These are phyloP conservation scores for Leccinum ochraceum DNA, from an alignment of 768 basidiomycete species.

Conservation along the genomic window DNA sequence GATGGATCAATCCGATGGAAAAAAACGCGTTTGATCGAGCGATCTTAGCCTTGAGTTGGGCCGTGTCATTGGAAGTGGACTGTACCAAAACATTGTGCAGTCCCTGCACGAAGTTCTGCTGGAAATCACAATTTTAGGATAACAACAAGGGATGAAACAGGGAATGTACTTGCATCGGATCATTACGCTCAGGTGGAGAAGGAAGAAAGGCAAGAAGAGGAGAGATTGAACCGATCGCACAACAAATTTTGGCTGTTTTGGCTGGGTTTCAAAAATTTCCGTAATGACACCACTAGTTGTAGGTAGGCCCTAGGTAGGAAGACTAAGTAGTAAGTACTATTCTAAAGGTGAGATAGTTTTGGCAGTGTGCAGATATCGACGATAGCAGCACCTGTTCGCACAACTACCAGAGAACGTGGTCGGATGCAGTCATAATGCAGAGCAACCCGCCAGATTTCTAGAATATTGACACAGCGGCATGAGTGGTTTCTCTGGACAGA, in stretches of 20 bases:
- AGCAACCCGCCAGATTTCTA: neutral
- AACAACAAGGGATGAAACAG: neutral
- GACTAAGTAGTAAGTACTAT: too few species aligned
- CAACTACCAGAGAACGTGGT: neutral
- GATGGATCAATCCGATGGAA: slow-evolving; percentile 7
- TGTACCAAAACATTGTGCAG: slow-evolving; percentile 86
- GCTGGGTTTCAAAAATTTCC: slow-evolving; percentile 42
- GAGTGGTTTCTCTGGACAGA: slow-evolving; percentile 6
- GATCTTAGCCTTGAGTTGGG: slow-evolving; percentile 79
- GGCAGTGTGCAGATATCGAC: too few species aligned
- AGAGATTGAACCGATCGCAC: slow-evolving; percentile 28
- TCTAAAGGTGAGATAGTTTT: too few species aligned
- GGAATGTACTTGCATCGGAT: slow-evolving; percentile 26
- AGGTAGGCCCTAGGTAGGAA: too few species aligned
- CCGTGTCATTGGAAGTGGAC: slow-evolving; percentile 81
- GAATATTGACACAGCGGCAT: neutral
- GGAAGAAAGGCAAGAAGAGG: slow-evolving; percentile 31
- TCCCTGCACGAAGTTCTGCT: slow-evolving; percentile 76
- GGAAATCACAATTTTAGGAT: slow-evolving; percentile 10
- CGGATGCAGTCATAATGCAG: neutral
- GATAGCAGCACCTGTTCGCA: too few species aligned
- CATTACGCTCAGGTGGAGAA: slow-evolving; percentile 24
- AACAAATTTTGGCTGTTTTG: slow-evolving; percentile 52
- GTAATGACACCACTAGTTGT: neutral
- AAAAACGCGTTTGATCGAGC: slow-evolving; percentile 29